Base-by-base conservation (phyloP, 495 filamentous ascomycete genomes). In the Endocarpon pusillum region DNA sequence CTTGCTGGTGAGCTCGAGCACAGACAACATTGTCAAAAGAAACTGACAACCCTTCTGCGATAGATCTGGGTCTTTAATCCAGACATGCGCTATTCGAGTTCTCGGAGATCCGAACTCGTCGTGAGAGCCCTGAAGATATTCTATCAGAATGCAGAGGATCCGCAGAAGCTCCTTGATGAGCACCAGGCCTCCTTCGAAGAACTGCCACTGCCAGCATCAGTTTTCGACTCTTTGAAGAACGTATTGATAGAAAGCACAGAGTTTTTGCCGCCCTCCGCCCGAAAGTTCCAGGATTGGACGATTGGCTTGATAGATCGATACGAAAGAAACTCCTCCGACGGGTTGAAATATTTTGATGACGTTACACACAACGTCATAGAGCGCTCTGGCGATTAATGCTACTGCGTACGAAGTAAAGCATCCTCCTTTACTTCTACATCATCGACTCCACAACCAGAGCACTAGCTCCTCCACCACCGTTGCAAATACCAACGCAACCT, bases 401-500 rank as follows among this genome's bases (percentile, higher is more conserved):
- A n/a, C n/a, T n/a, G n/a, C n/a, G n/a, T n/a, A n/a, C n/a, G n/a
- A n/a, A n/a, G n/a, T n/a, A n/a, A n/a, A n/a, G n/a, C n/a, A n/a
- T n/a, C 23, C 23, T 25, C 8, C 12, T 12, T 25, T 12, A 8
- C 23, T 25, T 8, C 12, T 49, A 58, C 23, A 46, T 42, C 25
- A 64, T 42, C 31, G 55, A 55, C 64, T 97, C 87, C 45, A 97
- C 64, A 33, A 97, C 79, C 37, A 97, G 59, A 31, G 91, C 86
- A 48, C 75, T 81, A 24, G 89, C 89, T 45, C 89, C 89, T 44
- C 89, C 89, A 25, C 89, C 89, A 37, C 89, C 89, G 60, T 97
- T 97, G 71, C 89, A 97, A 49, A 97, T 97, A 26, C 86, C 89
- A 22, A 81, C 85, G 49, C 72, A 78, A 30, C 89, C 89, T 54